A percentile compares a stretch with the other conserved stretches of the same genome.
phyloP scores from a whole-genome alignment of 768 basidiomycete genomes.

The Hypholoma sublateritium region DNA sequence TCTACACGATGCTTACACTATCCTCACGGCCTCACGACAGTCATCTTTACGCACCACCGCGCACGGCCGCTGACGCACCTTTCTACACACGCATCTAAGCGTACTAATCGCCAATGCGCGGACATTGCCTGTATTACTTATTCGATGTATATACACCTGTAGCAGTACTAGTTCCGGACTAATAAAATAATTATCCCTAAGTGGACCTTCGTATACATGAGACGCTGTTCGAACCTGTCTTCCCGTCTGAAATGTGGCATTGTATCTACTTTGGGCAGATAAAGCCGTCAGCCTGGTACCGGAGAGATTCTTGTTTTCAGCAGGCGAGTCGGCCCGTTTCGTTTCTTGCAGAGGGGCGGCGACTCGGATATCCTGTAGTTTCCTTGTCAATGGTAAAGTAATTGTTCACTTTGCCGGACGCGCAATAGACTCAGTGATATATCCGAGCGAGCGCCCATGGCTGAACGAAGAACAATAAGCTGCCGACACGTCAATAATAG shows the following conservation, averaged over 20 bases:
- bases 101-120: conserved; percentile 4
- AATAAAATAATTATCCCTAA: not conserved
- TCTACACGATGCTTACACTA: conserved; percentile 1
- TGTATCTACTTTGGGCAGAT: not conserved
- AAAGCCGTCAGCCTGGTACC: no score
- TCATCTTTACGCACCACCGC: not conserved
- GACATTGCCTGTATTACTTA: conserved; percentile 2
- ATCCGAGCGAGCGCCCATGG: not conserved
- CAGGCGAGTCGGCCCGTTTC: no score
- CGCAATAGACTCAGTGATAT: not conserved
- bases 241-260: not conserved
- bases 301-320: no score
- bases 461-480: not conserved
- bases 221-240: no score
- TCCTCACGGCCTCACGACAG: not conserved
- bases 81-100: not conserved
- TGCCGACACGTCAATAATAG: not conserved
- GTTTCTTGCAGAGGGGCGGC: no score
- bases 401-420: no score
- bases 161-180: conserved; percentile 1
- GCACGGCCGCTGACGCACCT: conserved; percentile 1
- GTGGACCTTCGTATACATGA: no score
- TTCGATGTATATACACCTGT: conserved; percentile 6
- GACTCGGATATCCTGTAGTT: no score
- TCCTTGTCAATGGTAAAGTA: no score